Evolutionary conservation across 257 asterid species (phyloP), one percentile per base, ranked within the genome.

Genomic region (Nicotiana tomentosiformis): DNA sequence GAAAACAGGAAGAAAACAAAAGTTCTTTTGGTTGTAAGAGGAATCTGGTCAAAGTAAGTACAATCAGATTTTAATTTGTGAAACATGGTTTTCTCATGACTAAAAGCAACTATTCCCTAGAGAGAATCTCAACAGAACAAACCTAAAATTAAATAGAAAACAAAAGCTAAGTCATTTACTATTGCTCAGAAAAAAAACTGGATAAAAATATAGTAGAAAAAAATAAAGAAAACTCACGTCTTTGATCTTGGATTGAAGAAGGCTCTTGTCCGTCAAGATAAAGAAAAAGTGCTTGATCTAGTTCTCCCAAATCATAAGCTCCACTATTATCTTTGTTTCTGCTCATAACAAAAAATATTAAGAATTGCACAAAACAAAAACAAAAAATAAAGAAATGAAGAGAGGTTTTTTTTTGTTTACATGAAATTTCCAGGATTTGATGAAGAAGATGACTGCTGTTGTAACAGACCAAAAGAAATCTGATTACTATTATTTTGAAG

Each of bases 201-300:
- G 16, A 14, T 53, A 53, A 15, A 1, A 53, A 15, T 11, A 14
- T 37, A 43, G 26, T 32, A 32, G 20, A 74, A 26, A 43, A 5
- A 62, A 53, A 14, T 30, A 78, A 20, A 30, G 2, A 10, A 37
- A 46, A 12, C 49, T 8, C 64, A 91, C 97, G 91, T 84, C 89
- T 90, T 51, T 87, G 91, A 1, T 91, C 95, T 76, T 88, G 93
- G 67, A 90, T 18, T 20, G 87, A 69, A 10, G 91, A 85, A 58
- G 88, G 91, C 78, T 93, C 98, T 86, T 92, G 97, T 66, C 93
- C 84, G 70, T 93, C 93, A 9, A 93, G 89, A 81, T 90, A 93
- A 37, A 89, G 86, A 62, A 90, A 88, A n/a, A 95, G 91, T 18
- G 98, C 95, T 87, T 94, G 97, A 87, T 95, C 98, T 66, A 93